Conservation (phyloP, 306 rosid species). For the Luffa acutangula region DNA sequence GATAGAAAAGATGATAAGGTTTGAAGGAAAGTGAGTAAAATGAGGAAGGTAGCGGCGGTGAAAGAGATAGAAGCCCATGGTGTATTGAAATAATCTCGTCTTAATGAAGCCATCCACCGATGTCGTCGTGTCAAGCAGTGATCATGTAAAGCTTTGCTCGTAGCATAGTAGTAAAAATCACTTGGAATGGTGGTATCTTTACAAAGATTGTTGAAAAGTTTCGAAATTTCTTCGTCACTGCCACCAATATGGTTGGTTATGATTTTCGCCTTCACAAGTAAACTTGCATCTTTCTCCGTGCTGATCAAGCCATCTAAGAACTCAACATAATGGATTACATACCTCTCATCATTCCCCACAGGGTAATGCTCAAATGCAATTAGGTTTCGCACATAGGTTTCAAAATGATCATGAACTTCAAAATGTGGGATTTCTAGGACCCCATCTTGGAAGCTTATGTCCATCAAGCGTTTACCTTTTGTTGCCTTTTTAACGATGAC, state of each 20-base stretch:
- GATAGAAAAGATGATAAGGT: not conserved
- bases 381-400: not conserved
- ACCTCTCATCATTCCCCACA: not conserved
- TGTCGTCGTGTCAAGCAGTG: not conserved
- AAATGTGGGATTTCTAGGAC: slow-evolving; percentile 6
- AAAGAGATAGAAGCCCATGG: not conserved
- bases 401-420: not conserved
- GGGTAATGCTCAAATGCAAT: slow-evolving; percentile 21
- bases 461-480: not conserved
- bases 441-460: not conserved
- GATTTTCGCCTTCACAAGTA: not conserved
- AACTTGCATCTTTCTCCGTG: not conserved
- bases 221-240: not conserved
- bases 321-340: not conserved
- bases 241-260: not conserved
- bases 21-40: not conserved
- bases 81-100: not conserved
- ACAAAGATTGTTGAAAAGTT: not conserved
- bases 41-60: not conserved
- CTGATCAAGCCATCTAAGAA: not conserved
- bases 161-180: not conserved
- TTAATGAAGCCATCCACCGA: not conserved
- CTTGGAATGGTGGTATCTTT: not conserved
- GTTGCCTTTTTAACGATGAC: not conserved
- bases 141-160: not conserved